Evolutionary conservation across 257 asterid species (phyloP).

Genomic region (Solanum etuberosum): DNA sequence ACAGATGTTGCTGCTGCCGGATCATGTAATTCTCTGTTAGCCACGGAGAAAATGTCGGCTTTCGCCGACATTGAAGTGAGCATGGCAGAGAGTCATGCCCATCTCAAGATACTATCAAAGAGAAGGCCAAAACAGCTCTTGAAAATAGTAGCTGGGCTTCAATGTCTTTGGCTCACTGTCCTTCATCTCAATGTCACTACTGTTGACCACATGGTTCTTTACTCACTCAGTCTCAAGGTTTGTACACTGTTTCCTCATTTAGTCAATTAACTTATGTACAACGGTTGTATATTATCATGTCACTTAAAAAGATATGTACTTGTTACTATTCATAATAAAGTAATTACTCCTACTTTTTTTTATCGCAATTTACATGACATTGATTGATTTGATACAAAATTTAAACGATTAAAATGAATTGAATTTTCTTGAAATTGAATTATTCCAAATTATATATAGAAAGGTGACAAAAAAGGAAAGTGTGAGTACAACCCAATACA

Average conservation of each 20-base stretch:
- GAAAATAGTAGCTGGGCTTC: constrained; percentile 31
- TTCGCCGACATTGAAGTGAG: constrained; percentile 35
- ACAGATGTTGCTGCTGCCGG: background rate
- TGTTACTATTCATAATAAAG: background rate
- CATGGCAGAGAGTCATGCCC: constrained; percentile 43
- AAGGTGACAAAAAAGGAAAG: background rate
- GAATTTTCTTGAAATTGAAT: background rate
- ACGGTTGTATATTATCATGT: background rate
- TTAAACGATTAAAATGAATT: background rate
- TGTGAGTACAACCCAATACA: background rate
- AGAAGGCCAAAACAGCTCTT: constrained; percentile 32
- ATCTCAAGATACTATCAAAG: constrained; percentile 27
- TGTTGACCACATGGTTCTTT: constrained; percentile 28
- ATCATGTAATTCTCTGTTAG: background rate
- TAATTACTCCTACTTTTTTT: background rate
- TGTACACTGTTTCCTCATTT: background rate
- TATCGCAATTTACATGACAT: background rate
- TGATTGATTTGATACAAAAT: background rate
- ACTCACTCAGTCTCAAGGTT: constrained; percentile 34
- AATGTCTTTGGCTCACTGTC: constrained; percentile 29
- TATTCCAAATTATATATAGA: too few relatives aligned
- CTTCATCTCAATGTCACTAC: constrained; percentile 36
- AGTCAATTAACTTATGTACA: background rate
- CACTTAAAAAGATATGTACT: background rate
- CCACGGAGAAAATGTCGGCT: constrained; percentile 3